A percentile compares a stretch with the other conserved stretches of the same genome.
phyloP scores from a whole-genome alignment of 2,329 filamentous ascomycete species.

The Fusarium musae region DNA sequence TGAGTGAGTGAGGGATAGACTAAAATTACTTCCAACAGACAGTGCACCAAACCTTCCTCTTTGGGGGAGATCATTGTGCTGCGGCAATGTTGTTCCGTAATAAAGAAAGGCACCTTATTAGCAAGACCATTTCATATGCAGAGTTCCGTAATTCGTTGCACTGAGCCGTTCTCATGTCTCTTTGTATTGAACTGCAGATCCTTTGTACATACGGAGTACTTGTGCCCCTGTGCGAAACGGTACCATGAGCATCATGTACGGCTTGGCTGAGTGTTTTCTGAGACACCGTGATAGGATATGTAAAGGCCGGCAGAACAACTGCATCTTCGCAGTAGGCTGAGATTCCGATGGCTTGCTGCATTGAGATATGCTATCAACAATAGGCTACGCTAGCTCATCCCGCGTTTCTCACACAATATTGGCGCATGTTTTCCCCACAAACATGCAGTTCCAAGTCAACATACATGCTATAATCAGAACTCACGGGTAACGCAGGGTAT shows the following conservation, averaged over 20 bases:
- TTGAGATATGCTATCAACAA: background rate
- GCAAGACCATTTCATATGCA: background rate
- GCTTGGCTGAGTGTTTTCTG: background rate
- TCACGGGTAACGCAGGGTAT: slow-evolving; percentile 6
- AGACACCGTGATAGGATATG: background rate
- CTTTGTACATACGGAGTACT: background rate
- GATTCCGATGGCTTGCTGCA: background rate
- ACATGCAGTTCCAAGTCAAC: background rate
- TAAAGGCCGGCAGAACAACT: background rate
- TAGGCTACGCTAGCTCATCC: background rate
- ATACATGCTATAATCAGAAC: background rate
- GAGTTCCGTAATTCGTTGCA: background rate
- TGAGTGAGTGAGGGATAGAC: background rate
- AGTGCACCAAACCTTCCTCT: slow-evolving; percentile 12
- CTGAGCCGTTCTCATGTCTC: background rate
- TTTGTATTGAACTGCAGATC: slow-evolving; percentile 4
- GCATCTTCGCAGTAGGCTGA: background rate
- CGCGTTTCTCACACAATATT: background rate
- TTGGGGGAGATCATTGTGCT: background rate
- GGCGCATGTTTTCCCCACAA: background rate
- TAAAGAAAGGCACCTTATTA: background rate
- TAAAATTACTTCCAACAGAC: slow-evolving; percentile 7
- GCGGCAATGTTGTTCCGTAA: background rate
- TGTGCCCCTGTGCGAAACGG: slow-evolving; percentile 2
- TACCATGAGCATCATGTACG: background rate